A percentile compares a stretch with the other conserved stretches of the same genome.
These are phyloP conservation scores for Astragalus membranaceus DNA, from an alignment of 306 rosid species.

Conservation along the genomic window DNA sequence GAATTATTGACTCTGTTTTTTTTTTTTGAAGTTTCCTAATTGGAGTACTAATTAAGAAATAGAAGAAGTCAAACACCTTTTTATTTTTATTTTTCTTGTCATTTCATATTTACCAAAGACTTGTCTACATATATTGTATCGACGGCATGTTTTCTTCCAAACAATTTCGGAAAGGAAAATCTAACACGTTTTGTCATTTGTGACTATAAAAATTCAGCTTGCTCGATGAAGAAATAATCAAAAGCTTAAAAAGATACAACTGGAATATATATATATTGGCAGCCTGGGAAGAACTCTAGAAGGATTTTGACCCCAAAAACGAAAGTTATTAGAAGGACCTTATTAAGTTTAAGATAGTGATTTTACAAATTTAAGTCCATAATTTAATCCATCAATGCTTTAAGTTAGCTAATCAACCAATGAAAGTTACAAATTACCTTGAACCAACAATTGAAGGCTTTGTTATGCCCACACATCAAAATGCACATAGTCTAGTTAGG, in stretches of 20 bases:
- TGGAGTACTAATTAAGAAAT: not conserved
- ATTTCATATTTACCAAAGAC: not conserved
- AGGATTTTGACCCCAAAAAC: not conserved
- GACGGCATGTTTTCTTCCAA: constrained; percentile 9
- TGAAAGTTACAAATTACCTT: too few relatives aligned
- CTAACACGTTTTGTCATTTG: not conserved
- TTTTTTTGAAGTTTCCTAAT: constrained; percentile 11
- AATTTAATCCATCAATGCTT: too few relatives aligned
- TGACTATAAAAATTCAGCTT: not conserved
- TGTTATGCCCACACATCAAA: too few relatives aligned
- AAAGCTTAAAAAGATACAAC: not conserved
- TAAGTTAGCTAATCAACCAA: too few relatives aligned
- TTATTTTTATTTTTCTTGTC: not conserved
- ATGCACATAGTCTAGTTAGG: too few relatives aligned
- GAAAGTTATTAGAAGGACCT: not conserved
- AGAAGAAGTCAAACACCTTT: constrained; percentile 25
- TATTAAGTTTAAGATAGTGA: not conserved
- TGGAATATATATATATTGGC: not conserved
- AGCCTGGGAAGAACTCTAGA: not conserved
- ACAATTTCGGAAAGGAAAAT: not conserved
- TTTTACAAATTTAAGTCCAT: not conserved
- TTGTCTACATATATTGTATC: not conserved
- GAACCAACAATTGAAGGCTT: too few relatives aligned
- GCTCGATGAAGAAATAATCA: not conserved
- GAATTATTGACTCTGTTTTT: not conserved